Percentiles rank a stretch among this genome's conserved stretches.
These are phyloP conservation scores for Boechera divaricarpa DNA, from an alignment of 345 rosid species.

Conservation along the genomic window DNA sequence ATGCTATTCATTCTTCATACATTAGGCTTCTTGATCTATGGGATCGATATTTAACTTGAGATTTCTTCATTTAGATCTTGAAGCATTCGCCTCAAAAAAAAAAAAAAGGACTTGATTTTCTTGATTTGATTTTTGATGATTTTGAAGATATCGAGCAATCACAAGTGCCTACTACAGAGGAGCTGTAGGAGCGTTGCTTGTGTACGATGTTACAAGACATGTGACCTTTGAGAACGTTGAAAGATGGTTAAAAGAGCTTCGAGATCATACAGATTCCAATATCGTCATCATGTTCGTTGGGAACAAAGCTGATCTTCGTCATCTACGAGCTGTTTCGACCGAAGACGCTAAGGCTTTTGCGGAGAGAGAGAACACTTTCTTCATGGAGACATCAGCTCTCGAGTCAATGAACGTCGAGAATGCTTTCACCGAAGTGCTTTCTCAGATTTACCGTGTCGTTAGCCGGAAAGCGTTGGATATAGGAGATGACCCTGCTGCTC, in stretches of 20 bases:
- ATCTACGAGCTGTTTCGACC: slow-evolving; percentile 67
- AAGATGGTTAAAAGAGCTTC: slow-evolving; percentile 85
- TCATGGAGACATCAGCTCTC: slow-evolving; percentile 70
- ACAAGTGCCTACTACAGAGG: slow-evolving; percentile 92
- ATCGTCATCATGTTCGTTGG: slow-evolving; percentile 86
- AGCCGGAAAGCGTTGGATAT: slow-evolving; percentile 71
- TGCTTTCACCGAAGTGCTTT: slow-evolving; percentile 73
- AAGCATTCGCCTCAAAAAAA: too few species aligned
- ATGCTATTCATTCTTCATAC: background rate
- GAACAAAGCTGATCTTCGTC: slow-evolving; percentile 88
- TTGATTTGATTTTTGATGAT: background rate
- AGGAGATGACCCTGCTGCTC: slow-evolving; percentile 69
- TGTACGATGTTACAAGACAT: slow-evolving; percentile 79
- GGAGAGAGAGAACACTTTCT: slow-evolving; percentile 59
- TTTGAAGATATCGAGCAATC: slow-evolving; percentile 68
- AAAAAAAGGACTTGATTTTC: background rate
- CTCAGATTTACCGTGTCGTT: slow-evolving; percentile 71
- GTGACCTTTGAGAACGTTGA: slow-evolving; percentile 81
- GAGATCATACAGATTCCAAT: slow-evolving; percentile 78
- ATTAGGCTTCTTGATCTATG: background rate
- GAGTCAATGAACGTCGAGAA: slow-evolving; percentile 74
- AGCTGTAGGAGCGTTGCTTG: slow-evolving; percentile 83
- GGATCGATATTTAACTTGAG: background rate
- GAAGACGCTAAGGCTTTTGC: slow-evolving; percentile 72
- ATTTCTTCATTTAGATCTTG: too few species aligned